These are phyloP conservation scores for Fragilariopsis cylindrus DNA, from an alignment of 108 stramenopile species.

Conservation along the genomic window DNA sequence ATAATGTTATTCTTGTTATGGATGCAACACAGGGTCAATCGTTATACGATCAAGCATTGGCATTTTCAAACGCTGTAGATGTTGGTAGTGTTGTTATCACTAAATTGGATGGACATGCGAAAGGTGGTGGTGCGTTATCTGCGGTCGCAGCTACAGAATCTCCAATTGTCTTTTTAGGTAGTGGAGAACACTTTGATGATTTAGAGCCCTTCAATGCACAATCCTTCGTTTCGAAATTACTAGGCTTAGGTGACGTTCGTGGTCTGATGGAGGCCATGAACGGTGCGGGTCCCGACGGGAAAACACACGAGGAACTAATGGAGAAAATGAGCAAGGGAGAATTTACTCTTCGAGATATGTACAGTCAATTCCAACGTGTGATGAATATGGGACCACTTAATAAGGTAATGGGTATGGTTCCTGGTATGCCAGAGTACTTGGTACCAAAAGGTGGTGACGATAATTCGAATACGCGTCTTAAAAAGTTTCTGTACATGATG, in stretches of 20 bases:
- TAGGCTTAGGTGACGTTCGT: slow-evolving; percentile 87
- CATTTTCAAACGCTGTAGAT: slow-evolving; percentile 90
- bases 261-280: slow-evolving; percentile 86
- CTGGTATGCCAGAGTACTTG: slow-evolving; percentile 88
- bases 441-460: slow-evolving; percentile 71
- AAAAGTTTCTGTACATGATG: slow-evolving; percentile 96
- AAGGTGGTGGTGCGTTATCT: slow-evolving; percentile 97
- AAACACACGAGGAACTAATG: slow-evolving; percentile 77
- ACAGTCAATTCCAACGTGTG: slow-evolving; percentile 90
- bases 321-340: slow-evolving; percentile 90
- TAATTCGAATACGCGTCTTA: slow-evolving; percentile 62
- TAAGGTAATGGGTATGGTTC: slow-evolving; percentile 97
- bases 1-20: slow-evolving; percentile 96
- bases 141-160: slow-evolving; percentile 95
- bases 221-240: slow-evolving; percentile 89
- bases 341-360: slow-evolving; percentile 96
- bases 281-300: slow-evolving; percentile 54
- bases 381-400: slow-evolving; percentile 90
- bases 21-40: slow-evolving; percentile 99
- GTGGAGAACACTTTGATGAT: slow-evolving; percentile 98
- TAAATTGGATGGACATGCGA: slow-evolving; percentile 99
- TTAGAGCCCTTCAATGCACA: slow-evolving; percentile 95
- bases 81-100: slow-evolving; percentile 96
- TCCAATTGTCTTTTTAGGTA: slow-evolving; percentile 96
- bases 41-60: slow-evolving; percentile 92